Conservation (phyloP, 148 eudicot species). For the Camellia lanceoleosa region DNA sequence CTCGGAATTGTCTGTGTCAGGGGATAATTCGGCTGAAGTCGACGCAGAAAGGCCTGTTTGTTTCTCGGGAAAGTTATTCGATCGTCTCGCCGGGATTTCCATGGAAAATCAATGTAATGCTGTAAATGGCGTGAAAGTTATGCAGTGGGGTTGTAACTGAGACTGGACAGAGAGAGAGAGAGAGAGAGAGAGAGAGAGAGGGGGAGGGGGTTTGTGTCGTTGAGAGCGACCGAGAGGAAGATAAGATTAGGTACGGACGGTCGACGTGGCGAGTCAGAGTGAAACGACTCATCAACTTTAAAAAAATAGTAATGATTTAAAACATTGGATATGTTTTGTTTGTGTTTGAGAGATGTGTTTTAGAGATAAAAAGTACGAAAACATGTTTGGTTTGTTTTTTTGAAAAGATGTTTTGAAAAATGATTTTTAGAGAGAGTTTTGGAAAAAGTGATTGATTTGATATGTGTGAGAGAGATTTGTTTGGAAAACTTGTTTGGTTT, state of each 20-base stretch:
- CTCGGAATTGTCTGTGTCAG: not conserved
- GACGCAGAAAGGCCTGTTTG: slow-evolving; percentile 12
- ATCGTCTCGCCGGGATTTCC: slow-evolving; percentile 44
- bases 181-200: not conserved
- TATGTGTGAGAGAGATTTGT: too few species aligned
- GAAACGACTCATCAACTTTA: not conserved
- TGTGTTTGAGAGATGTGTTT: too few species aligned
- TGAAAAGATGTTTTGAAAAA: too few species aligned
- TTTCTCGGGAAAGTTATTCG: slow-evolving; percentile 39
- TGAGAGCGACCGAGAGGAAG: not conserved
- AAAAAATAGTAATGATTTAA: too few species aligned
- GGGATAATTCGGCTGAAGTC: not conserved
- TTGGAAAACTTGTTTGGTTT: too few species aligned
- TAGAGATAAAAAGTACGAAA: too few species aligned
- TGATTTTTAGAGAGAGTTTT: too few species aligned
- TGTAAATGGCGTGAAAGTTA: too few species aligned
- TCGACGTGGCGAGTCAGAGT: not conserved
- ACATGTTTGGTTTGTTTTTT: too few species aligned
- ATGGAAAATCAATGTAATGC: not conserved
- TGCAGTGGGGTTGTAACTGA: not conserved
- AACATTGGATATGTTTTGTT: too few species aligned
- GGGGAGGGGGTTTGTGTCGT: not conserved
- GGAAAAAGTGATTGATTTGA: too few species aligned
- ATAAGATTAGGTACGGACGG: not conserved
- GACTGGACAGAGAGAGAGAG: not conserved